Evolutionary conservation across 106 monocot genomes (phyloP), one percentile per base, ranked within the genome.

Genomic region (Allium sativum): DNA sequence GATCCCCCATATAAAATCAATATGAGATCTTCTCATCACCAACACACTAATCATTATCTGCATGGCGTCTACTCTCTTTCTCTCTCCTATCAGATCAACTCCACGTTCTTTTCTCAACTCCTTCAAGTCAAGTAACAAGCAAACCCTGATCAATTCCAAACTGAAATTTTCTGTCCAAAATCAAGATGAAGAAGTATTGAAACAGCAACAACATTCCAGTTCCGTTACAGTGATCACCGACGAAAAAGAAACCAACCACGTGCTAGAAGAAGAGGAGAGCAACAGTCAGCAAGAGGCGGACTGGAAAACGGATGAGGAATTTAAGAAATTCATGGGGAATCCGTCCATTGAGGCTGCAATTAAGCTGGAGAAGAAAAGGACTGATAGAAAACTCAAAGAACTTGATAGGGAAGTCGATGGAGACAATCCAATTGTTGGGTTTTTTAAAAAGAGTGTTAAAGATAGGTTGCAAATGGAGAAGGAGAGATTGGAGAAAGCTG

Each of bases 281-380:
- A 61, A 57, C 73, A 55, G 68, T 60, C 82, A 80, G 62, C 80
- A 81, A 62, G 92, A 92, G 40, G 63, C 76, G 62, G 92, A 92
- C 48, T 92, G 92, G 92, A 92, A 84, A 68, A 47, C 72, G 21
- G 92, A 92, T 47, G 92, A 92, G 52, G 92, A 87, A 75, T 92
- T 92, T 69, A 87, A 87, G 79, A 87, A 66, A 60, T 92, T 87
- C 67, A 92, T 92, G 92, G 87, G 92, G 16, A 92, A 87, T 41
- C 87, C 87, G 7, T 87, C 92, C 1, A 87, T 92, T 21, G 87
- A 92, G 76, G 92, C 92, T 9, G 92, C 92, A 5, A 75, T 92
- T 45, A 87, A 87, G 76, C 81, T 92, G 48, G 92, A 92, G 92
- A 92, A 87, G 78, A 92, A 92, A 74, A 61, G 84, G 63, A 61